These are phyloP conservation scores for Vigna angularis DNA, from an alignment of 306 rosid genomes.

Conservation along the genomic window DNA sequence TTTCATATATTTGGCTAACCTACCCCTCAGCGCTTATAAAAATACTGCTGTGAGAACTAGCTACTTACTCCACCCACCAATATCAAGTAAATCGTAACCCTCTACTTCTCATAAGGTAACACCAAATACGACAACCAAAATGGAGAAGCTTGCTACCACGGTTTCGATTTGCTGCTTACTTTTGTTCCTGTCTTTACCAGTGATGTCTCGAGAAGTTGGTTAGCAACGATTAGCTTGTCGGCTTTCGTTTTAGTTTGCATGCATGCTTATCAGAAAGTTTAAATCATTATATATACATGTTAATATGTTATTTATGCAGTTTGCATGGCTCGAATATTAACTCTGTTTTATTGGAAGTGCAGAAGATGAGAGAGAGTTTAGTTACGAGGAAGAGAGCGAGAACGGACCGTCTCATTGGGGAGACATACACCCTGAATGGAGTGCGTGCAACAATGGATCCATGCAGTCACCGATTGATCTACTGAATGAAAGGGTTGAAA, in stretches of 20 bases:
- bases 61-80: background rate
- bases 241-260: background rate
- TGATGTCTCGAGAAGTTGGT: constrained; percentile 62
- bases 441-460: constrained; percentile 53
- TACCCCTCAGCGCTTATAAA: constrained; percentile 3
- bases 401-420: constrained; percentile 75
- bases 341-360: background rate
- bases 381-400: constrained; percentile 45
- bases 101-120: background rate
- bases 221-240: constrained; percentile 1
- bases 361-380: constrained; percentile 71
- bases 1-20: constrained; percentile 3
- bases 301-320: background rate
- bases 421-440: constrained; percentile 61
- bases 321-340: background rate
- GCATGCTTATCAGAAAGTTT: background rate
- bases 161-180: constrained; percentile 45
- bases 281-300: background rate
- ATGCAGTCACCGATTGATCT: constrained; percentile 84
- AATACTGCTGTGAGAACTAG: background rate
- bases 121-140: background rate
- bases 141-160: constrained; percentile 37
- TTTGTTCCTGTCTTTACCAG: constrained; percentile 35
- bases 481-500: constrained; percentile 53
- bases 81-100: background rate